phyloP scores from a whole-genome alignment of 2,329 filamentous ascomycete genomes.

The Bipolaris oryzae region DNA sequence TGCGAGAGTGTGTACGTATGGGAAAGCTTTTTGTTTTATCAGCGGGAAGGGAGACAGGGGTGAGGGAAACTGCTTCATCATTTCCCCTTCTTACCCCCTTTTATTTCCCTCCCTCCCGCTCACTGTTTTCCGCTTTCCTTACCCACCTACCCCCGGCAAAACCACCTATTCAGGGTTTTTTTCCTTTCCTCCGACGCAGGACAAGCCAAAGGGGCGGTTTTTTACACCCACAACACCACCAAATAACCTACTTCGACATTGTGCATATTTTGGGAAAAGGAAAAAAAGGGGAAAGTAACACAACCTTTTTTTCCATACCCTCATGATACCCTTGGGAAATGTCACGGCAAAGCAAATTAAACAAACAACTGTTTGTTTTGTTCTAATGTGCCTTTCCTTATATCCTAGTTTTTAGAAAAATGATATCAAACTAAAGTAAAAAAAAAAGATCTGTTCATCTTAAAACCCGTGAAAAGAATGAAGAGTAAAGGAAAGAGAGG shows the following conservation, averaged over 20 bases:
- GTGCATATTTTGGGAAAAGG: conserved; percentile 29
- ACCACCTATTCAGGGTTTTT: no score
- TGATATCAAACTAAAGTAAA: conserved; percentile 18
- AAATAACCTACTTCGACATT: conserved; percentile 15
- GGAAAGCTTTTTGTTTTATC: conserved; percentile 3
- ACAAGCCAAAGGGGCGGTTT: neutral
- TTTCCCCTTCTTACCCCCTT: neutral
- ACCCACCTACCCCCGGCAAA: no score
- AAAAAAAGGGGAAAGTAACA: neutral
- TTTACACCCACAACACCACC: neutral
- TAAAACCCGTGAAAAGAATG: no score
- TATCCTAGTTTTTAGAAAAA: conserved; percentile 16
- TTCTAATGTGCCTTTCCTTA: conserved; percentile 10
- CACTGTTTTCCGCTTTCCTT: neutral
- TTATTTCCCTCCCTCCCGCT: neutral
- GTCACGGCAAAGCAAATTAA: conserved; percentile 11
- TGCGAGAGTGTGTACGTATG: neutral
- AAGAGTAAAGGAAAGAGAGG: neutral
- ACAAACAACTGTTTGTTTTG: conserved; percentile 2
- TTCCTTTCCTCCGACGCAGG: no score
- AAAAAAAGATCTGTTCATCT: no score
- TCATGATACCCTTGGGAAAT: conserved; percentile 34
- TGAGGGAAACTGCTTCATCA: neutral
- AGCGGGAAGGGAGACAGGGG: neutral
- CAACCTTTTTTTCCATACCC: conserved; percentile 5